Conservation (phyloP, 2,329 filamentous ascomycete genomes). For the Samsoniella hepiali region DNA sequence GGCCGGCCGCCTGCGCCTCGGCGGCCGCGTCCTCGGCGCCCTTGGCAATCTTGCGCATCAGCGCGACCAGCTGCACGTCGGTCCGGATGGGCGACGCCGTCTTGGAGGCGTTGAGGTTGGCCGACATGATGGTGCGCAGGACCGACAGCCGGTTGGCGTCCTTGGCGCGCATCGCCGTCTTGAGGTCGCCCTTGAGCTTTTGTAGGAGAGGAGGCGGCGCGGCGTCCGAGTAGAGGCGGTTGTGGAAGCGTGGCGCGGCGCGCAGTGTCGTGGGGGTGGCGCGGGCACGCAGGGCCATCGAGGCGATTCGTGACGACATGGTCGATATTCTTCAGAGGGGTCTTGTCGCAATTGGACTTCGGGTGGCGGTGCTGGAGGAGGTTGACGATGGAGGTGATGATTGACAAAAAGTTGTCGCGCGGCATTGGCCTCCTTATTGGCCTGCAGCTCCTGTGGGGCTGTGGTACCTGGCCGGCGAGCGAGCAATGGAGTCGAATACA, state of each 20-base stretch:
- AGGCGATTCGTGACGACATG: conserved; percentile 9
- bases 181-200: conserved; percentile 59
- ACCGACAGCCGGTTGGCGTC: conserved; percentile 63
- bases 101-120: conserved; percentile 73
- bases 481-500: not conserved
- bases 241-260: not conserved
- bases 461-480: too few relatives aligned
- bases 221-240: conserved; percentile 3
- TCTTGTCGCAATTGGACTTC: not conserved
- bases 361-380: not conserved
- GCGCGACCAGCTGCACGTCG: conserved; percentile 64
- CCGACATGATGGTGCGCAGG: conserved; percentile 64
- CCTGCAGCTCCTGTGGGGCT: conserved; percentile 15
- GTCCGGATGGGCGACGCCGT: conserved; percentile 65
- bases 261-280: not conserved
- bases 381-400: not conserved
- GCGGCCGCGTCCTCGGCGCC: conserved; percentile 15
- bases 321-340: not conserved
- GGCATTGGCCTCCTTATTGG: not conserved
- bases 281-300: conserved; percentile 7
- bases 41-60: conserved; percentile 66
- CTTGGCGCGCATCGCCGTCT: conserved; percentile 63
- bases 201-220: conserved; percentile 46
- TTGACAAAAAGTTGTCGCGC: not conserved
- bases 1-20: conserved; percentile 44